Conservation (phyloP, 345 rosid species). For the Passiflora organensis region DNA sequence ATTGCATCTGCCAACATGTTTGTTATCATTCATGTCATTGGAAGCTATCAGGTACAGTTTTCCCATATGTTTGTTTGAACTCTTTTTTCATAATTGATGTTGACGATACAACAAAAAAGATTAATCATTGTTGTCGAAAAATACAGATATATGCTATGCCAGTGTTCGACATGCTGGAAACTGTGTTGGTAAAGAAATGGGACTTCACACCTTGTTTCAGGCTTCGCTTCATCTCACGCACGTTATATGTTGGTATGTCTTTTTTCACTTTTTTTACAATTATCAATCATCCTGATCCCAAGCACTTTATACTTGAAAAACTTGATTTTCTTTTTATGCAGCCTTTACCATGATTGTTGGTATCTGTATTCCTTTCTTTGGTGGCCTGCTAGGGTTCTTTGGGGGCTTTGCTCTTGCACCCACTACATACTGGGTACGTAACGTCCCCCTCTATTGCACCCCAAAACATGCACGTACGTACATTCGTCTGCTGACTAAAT, state of each 20-base stretch:
- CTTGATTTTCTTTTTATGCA: constrained; percentile 8
- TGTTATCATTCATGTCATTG: constrained; percentile 75
- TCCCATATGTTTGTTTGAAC: no score
- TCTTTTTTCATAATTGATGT: no score
- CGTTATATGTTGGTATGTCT: constrained; percentile 59
- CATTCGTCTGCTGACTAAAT: neutral
- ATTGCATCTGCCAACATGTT: constrained; percentile 66
- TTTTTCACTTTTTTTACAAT: neutral
- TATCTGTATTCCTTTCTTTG: constrained; percentile 69
- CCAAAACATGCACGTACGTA: neutral
- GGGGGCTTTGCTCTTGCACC: constrained; percentile 93
- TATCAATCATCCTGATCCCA: no score
- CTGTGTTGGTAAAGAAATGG: constrained; percentile 49
- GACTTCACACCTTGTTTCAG: constrained; percentile 38
- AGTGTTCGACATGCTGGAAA: constrained; percentile 83
- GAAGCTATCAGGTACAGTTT: constrained; percentile 69
- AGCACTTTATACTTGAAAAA: no score
- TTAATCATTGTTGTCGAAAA: no score
- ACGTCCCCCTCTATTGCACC: neutral
- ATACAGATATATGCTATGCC: constrained; percentile 66
- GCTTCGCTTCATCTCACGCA: constrained; percentile 63
- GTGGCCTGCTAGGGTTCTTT: constrained; percentile 70
- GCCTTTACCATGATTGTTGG: constrained; percentile 68
- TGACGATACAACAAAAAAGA: no score
- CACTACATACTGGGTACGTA: constrained; percentile 62